phyloP scores from a whole-genome alignment of 1,284 basidiomycete species.

The Melampsora abietis-canadensis region DNA sequence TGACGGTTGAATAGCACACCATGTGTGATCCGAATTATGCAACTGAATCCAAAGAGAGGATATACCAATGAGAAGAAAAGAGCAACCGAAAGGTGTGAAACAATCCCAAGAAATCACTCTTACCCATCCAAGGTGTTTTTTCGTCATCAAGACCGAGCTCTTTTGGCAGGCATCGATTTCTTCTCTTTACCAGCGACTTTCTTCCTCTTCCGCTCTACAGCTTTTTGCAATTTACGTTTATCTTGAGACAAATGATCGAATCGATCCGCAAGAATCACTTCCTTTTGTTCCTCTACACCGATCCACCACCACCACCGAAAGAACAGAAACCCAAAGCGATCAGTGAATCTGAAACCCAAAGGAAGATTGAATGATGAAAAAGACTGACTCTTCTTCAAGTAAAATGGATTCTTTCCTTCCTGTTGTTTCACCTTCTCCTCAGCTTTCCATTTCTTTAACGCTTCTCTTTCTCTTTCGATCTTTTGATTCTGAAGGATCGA shows the following conservation, averaged over 20 bases:
- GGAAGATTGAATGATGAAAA: not conserved
- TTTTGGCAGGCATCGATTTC: slow-evolving; percentile 33
- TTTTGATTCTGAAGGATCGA: slow-evolving; percentile 14
- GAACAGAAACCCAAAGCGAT: no score
- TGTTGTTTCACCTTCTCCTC: slow-evolving; percentile 22
- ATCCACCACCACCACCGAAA: no score
- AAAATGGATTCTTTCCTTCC: slow-evolving; percentile 38
- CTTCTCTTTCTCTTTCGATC: slow-evolving; percentile 18
- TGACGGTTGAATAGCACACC: no score
- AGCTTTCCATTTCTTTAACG: slow-evolving; percentile 25
- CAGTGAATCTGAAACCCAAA: no score
- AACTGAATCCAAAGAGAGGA: no score
- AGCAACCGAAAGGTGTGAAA: no score
- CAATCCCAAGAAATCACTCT: no score
- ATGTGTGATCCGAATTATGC: no score
- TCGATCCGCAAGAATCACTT: slow-evolving; percentile 29
- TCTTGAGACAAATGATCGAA: slow-evolving; percentile 32
- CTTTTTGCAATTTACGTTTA: slow-evolving; percentile 29
- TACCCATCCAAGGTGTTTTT: no score
- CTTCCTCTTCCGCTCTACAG: slow-evolving; percentile 30
- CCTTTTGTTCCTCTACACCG: slow-evolving; percentile 33
- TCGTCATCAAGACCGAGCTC: slow-evolving; percentile 1
- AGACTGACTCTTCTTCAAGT: slow-evolving; percentile 24
- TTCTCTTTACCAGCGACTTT: slow-evolving; percentile 36
- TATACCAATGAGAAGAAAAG: no score